Base-by-base conservation (phyloP, 2,329 filamentous ascomycete species). In the Ophiocordyceps australis region DNA sequence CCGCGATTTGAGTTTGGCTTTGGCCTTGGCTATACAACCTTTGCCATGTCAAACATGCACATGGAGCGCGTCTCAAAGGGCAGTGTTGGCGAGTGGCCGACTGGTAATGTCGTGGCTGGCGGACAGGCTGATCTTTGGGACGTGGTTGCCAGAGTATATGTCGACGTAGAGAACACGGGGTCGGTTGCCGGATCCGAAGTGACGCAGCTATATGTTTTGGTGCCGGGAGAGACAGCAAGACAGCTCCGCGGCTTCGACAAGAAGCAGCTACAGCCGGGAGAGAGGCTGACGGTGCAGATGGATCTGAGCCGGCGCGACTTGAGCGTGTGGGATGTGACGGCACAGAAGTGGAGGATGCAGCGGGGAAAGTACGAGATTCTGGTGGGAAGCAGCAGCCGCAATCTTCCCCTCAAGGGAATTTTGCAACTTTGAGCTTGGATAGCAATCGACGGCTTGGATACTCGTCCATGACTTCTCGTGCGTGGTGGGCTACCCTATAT, bases 191-290 rank as follows among this genome's bases (percentile, higher is more conserved):
- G 58, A 5, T 51, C 53, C 11, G 60, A 65, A 39, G 53, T 60
- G 7, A 50, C 51, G 12, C 61, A 60, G 43, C 41, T 65, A 5
- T 65, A 65, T 28, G 36, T 64, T 10, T 50, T 49, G 3, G 53
- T 59, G 13, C 59, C 59, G 3, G 46, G 40, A 4, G 45, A 39
- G 6, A 74, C 74, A 0, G 46, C 57, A 1, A 51, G 59, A 21
- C 70, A 77, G 41, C 52, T 79, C n/a, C 55, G 73, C 7, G 72
- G 74, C 6, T 78, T 78, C 19, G 65, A 66, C 27, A 78, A 78
- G 51, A 50, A 59, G 1, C 50, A 49, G 11, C 33, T 77, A 23
- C 47, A 53, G 10, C 49, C 55, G 0, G 56, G 57, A 0, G 42
- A 56, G 29, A 54, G 46, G 12, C 45, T 48, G 11, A 55, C 48